phyloP scores from a whole-genome alignment of 805 yeast genomes.

The Ogataea allantospora region DNA sequence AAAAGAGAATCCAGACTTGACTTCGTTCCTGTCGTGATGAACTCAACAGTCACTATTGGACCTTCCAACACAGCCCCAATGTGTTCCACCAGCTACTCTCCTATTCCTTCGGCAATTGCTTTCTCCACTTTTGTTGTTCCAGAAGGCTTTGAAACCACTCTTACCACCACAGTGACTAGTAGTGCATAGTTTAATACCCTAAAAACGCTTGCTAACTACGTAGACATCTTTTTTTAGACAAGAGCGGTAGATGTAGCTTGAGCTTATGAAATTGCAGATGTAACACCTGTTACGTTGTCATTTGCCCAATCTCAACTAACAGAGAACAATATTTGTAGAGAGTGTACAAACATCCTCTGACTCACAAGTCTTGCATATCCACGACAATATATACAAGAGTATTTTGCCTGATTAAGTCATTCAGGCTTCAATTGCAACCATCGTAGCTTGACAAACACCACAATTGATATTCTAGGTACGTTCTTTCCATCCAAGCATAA shows the following conservation, averaged over 20 bases:
- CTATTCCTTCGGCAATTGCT: not conserved
- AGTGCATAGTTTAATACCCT: not conserved
- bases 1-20: constrained; percentile 3
- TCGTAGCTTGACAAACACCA: not conserved
- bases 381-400: not conserved
- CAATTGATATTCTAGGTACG: not conserved
- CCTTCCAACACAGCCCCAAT: constrained; percentile 3
- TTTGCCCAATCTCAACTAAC: not conserved
- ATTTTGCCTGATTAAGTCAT: not conserved
- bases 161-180: not conserved
- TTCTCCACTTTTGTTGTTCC: not conserved
- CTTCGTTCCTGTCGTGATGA: not conserved
- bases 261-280: not conserved
- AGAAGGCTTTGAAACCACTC: not conserved
- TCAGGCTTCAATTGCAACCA: not conserved
- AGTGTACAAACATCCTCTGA: not conserved
- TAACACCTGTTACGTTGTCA: not conserved
- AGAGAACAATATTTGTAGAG: not conserved
- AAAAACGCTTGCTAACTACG: not conserved
- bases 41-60: constrained; percentile 1
- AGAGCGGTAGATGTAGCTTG: not conserved
- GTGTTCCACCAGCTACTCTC: not conserved
- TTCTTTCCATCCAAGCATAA: not conserved
- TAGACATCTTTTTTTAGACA: not conserved
- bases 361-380: too few relatives aligned